Conservation (phyloP, 306 rosid genomes). For the Vigna nakashimae region DNA sequence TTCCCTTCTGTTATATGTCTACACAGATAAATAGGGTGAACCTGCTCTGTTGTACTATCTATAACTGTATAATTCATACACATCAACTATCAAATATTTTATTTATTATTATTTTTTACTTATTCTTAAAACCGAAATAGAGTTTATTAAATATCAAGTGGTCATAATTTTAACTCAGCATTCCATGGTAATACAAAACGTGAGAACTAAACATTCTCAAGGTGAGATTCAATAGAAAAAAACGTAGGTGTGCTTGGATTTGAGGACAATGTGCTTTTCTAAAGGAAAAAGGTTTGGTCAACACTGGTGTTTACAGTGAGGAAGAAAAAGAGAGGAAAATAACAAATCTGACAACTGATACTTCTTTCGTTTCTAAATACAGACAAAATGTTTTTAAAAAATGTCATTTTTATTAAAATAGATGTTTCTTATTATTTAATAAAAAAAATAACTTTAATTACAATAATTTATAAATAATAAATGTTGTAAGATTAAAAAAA, state of each 20-base stretch:
- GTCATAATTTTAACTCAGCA: background rate
- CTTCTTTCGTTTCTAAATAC: no score
- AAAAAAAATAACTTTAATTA: no score
- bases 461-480: no score
- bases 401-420: no score
- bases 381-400: no score
- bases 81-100: background rate
- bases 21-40: background rate
- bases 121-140: no score
- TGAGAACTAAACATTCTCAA: no score
- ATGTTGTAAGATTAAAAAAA: no score
- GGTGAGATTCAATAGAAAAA: background rate
- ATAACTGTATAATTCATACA: background rate
- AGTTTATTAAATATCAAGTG: background rate
- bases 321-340: no score
- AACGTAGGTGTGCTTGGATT: conserved; percentile 43
- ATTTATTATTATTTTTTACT: background rate
- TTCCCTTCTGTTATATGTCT: background rate
- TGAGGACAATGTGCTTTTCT: conserved; percentile 44
- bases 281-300: conserved; percentile 34
- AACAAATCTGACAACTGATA: no score
- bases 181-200: background rate
- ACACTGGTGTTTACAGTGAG: background rate
- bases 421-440: no score
- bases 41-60: background rate